These are phyloP conservation scores for Aspergillus sojae DNA, from an alignment of 2,329 filamentous ascomycete species.

Conservation along the genomic window DNA sequence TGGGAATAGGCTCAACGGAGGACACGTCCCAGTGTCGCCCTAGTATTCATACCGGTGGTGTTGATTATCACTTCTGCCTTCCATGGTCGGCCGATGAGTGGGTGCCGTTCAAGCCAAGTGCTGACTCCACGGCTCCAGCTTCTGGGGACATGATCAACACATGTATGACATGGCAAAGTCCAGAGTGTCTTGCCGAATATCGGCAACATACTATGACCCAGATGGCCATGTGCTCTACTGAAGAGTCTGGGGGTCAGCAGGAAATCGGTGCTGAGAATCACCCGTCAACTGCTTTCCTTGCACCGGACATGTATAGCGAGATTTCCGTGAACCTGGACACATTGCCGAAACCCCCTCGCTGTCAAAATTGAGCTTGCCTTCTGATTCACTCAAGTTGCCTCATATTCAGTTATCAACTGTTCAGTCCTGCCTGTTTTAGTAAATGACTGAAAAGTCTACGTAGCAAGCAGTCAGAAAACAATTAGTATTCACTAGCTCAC, in stretches of 20 bases:
- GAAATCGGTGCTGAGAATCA: background rate
- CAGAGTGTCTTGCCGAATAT: constrained; percentile 22
- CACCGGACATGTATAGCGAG: background rate
- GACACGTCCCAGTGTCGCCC: background rate
- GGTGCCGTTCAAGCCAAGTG: background rate
- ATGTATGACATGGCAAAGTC: constrained; percentile 19
- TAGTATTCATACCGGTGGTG: background rate
- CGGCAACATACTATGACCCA: constrained; percentile 26
- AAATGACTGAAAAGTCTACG: background rate
- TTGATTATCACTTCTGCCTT: constrained; percentile 12
- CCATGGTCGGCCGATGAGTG: constrained; percentile 13
- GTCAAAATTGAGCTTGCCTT: background rate
- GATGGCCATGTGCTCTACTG: background rate
- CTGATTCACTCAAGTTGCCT: background rate
- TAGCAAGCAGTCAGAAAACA: background rate
- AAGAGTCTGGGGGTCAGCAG: background rate
- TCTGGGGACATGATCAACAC: background rate
- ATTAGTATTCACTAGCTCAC: no score
- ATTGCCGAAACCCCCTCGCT: background rate
- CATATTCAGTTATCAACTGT: background rate
- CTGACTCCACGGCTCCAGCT: background rate
- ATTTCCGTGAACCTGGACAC: background rate
- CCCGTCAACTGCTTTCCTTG: background rate
- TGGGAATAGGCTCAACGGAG: constrained; percentile 10
- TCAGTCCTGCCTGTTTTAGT: background rate